Evolutionary conservation across 108 stramenopile genomes (phyloP).

Genomic region (Nitzschia inconspicua): DNA sequence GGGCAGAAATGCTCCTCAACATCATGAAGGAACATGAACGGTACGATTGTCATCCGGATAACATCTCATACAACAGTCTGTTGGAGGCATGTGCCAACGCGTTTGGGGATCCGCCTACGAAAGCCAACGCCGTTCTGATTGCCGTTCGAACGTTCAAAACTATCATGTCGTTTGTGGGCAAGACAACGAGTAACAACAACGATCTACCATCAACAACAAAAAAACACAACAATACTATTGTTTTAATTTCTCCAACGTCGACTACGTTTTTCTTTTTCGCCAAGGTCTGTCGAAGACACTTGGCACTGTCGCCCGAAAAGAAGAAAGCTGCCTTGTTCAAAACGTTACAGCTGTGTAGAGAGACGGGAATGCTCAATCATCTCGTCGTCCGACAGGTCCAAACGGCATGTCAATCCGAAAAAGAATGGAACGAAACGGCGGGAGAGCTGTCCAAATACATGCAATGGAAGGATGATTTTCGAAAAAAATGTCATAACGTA

Average conservation of each 20-base stretch:
- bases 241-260: constrained; percentile 15
- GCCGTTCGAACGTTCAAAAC: constrained; percentile 28
- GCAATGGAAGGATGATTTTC: constrained; percentile 16
- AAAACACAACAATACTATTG: neutral
- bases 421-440: constrained; percentile 13
- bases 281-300: constrained; percentile 27
- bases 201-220: neutral
- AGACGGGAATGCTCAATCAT: constrained; percentile 25
- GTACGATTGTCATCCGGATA: constrained; percentile 39
- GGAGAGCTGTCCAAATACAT: constrained; percentile 17
- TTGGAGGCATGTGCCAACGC: constrained; percentile 45
- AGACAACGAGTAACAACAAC: neutral
- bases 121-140: constrained; percentile 25
- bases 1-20: constrained; percentile 36
- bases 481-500: neutral
- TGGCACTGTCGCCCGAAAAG: neutral
- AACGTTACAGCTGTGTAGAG: constrained; percentile 11
- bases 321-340: constrained; percentile 11
- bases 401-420: constrained; percentile 10
- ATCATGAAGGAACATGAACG: constrained; percentile 30
- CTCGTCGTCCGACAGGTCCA: constrained; percentile 25
- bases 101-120: constrained; percentile 35
- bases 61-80: constrained; percentile 64
- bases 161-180: neutral
- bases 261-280: constrained; percentile 31